Percentiles rank a stretch among this genome's conserved stretches.
phyloP scores from a whole-genome alignment of 345 rosid genomes.

The Atalantia buxifolia region DNA sequence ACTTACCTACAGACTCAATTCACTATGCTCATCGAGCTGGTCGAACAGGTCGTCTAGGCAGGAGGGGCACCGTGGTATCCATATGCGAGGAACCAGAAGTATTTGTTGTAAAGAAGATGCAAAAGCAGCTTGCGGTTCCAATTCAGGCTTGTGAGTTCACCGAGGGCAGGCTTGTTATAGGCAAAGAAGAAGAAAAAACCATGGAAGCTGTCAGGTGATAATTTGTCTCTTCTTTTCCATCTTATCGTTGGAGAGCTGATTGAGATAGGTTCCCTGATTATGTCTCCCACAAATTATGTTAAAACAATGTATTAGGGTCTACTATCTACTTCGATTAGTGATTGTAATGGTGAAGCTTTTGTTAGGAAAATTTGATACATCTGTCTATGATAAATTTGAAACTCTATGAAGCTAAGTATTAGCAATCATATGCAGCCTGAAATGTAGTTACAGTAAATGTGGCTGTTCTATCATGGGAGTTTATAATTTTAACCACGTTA shows the following conservation, averaged over 20 bases:
- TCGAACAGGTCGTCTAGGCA: slow-evolving; percentile 82
- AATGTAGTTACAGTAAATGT: background rate
- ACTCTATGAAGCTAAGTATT: background rate
- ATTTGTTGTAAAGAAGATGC: slow-evolving; percentile 84
- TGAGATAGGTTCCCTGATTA: background rate
- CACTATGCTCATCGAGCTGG: slow-evolving; percentile 95
- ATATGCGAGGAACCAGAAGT: slow-evolving; percentile 81
- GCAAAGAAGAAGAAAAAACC: slow-evolving; percentile 44
- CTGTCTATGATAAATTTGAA: background rate
- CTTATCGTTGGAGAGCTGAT: background rate
- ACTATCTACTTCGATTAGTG: background rate
- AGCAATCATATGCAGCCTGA: background rate
- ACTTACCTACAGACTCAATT: slow-evolving; percentile 70
- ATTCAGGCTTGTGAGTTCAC: slow-evolving; percentile 71
- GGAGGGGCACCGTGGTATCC: slow-evolving; percentile 80
- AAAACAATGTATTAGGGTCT: background rate
- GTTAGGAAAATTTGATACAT: background rate
- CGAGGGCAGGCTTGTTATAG: slow-evolving; percentile 72
- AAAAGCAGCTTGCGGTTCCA: slow-evolving; percentile 73
- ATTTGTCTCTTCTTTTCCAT: background rate
- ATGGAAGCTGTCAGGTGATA: slow-evolving; percentile 11
- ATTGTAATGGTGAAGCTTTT: background rate
- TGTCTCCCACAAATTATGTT: background rate
- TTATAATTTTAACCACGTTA: background rate
- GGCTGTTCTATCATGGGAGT: background rate